Conservation (phyloP, 768 basidiomycete genomes). For the Trametes cingulata region DNA sequence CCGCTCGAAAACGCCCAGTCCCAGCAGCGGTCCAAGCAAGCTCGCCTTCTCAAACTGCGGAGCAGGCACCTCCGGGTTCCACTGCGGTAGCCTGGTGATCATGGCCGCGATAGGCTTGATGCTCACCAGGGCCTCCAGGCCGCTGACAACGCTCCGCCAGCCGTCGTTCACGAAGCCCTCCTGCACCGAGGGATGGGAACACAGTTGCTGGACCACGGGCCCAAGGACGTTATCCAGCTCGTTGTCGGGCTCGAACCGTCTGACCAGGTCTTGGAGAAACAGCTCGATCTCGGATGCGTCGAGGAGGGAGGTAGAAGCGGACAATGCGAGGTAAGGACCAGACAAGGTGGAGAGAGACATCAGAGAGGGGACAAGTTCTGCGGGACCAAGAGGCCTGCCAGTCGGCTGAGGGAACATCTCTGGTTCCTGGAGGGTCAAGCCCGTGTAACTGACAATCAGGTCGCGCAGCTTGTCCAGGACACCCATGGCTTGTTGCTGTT, state of each 20-base stretch:
- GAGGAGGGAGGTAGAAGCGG: slow-evolving; percentile 51
- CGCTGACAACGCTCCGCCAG: slow-evolving; percentile 87
- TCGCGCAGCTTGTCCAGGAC: slow-evolving; percentile 79
- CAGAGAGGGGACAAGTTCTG: slow-evolving; percentile 82
- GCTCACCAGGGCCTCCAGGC: slow-evolving; percentile 76
- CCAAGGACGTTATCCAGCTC: slow-evolving; percentile 81
- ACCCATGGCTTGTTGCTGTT: slow-evolving; percentile 58
- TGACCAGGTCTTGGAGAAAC: slow-evolving; percentile 82
- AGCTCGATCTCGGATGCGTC: slow-evolving; percentile 68
- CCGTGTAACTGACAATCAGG: slow-evolving; percentile 85
- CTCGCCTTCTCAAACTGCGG: slow-evolving; percentile 62
- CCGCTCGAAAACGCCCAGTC: slow-evolving; percentile 82
- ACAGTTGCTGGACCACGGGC: slow-evolving; percentile 61
- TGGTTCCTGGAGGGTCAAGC: slow-evolving; percentile 87
- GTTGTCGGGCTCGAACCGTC: slow-evolving; percentile 76
- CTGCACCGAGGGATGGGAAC: slow-evolving; percentile 65
- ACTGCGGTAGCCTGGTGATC: slow-evolving; percentile 74
- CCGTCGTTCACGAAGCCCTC: slow-evolving; percentile 76
- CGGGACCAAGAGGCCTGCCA: slow-evolving; percentile 73
- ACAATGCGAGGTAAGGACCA: slow-evolving; percentile 57
- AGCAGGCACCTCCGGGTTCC: slow-evolving; percentile 69
- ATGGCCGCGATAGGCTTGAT: slow-evolving; percentile 82
- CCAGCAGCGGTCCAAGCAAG: slow-evolving; percentile 81
- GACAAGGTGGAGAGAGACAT: slow-evolving; percentile 71
- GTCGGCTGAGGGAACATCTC: slow-evolving; percentile 92